Evolutionary conservation across 2,329 filamentous ascomycete genomes (phyloP), one percentile per base, ranked within the genome.

Genomic region (Lecanicillium sp.): DNA sequence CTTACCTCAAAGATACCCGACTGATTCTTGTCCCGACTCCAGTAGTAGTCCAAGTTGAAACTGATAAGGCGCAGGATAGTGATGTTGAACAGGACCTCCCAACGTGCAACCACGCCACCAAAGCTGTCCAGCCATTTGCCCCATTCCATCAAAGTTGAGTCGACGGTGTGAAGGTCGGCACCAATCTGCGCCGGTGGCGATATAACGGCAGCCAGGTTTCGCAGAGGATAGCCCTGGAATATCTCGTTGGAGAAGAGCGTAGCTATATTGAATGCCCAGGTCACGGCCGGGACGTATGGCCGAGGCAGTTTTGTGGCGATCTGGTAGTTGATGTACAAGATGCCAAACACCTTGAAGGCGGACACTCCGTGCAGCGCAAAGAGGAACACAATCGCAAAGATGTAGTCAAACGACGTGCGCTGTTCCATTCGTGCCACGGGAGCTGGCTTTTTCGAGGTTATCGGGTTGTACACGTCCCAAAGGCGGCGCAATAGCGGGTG

Each of bases 61-160:
- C 91, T 96, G 58, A 98, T 90, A 40, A 97, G 74, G 5, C 93
- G 84, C 48, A 98, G 71, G 21, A 97, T 84, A 3, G 91, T 96
- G 52, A 98, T 81, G 61, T 98, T 98, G 75, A 98, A 98, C 5
- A 96, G 76, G n/a, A 98, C 83, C 64, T 97, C 89, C 93, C 93
- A 98, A 51, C 91, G 79, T 0, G 84, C 75, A 62, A 95, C 83
- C n/a, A 98, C 70, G 1, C 93, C 93, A 7, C 88, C 83, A 55
- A 85, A 84, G 44, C 76, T 74, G 66, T 98, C 93, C 14, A 97
- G 70, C 71, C 79, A 86, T 36, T 73, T 70, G 7, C 83, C 90
- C 73, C 84, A 84, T 17, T 73, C 70, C 27, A 78, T 70, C 32
- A 83, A 61, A 2, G 63, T 50, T 7, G 71, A 68, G 20, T 49